A percentile compares a stretch with the other conserved stretches of the same genome.
These are phyloP conservation scores for Colletotrichum abscissum DNA, from an alignment of 2,329 filamentous ascomycete species.

Conservation along the genomic window DNA sequence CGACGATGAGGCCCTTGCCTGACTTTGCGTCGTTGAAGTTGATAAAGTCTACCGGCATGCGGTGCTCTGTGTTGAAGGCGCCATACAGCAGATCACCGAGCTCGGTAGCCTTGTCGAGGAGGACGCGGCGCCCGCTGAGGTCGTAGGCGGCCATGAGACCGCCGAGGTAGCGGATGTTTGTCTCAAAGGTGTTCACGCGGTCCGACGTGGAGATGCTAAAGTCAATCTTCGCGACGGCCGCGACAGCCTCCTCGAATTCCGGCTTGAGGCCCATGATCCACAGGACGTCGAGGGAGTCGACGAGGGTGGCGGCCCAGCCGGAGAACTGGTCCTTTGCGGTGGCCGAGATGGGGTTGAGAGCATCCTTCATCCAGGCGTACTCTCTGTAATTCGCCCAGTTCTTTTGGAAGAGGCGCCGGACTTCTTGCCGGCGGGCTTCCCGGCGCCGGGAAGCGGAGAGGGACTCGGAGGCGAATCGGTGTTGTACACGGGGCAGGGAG, in stretches of 20 bases:
- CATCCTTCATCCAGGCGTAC: slow-evolving; percentile 60
- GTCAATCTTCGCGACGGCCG: slow-evolving; percentile 58
- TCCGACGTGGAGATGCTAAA: slow-evolving; percentile 52
- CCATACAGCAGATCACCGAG: slow-evolving; percentile 73
- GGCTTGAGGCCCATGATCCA: slow-evolving; percentile 65
- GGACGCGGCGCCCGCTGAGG: slow-evolving; percentile 64
- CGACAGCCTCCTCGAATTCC: slow-evolving; percentile 62
- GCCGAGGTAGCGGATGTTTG: slow-evolving; percentile 77
- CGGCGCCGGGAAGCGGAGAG: slow-evolving; percentile 39
- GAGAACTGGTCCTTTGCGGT: slow-evolving; percentile 53
- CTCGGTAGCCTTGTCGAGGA: slow-evolving; percentile 72
- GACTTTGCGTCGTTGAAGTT: slow-evolving; percentile 53
- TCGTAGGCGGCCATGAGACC: slow-evolving; percentile 77
- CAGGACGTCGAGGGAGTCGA: slow-evolving; percentile 60
- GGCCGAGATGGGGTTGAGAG: slow-evolving; percentile 55
- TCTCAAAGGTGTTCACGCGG: slow-evolving; percentile 74
- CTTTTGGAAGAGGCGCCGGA: slow-evolving; percentile 47
- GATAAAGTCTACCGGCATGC: slow-evolving; percentile 67
- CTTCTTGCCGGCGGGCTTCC: slow-evolving; percentile 46
- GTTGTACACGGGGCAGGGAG: slow-evolving; percentile 49
- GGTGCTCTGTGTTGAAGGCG: slow-evolving; percentile 75
- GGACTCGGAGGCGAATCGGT: slow-evolving; percentile 43
- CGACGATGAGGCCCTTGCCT: slow-evolving; percentile 46
- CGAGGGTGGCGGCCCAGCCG: slow-evolving; percentile 59
- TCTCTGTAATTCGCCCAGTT: slow-evolving; percentile 56